Evolutionary conservation across 2,329 filamentous ascomycete species (phyloP).

Genomic region (Arthrobotrys conoides): DNA sequence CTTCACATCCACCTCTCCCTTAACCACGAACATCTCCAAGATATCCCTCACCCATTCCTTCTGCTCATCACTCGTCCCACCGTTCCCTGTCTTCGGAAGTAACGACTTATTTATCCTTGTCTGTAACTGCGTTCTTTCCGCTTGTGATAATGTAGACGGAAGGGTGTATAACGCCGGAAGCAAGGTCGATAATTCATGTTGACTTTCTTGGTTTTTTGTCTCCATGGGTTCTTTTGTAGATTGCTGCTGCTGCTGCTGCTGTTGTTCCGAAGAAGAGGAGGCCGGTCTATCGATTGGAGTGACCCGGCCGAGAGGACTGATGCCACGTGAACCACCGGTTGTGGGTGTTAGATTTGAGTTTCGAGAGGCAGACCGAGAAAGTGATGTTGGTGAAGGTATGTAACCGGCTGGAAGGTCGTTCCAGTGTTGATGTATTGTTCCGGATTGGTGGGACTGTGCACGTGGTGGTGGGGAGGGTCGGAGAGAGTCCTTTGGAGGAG

Average conservation of each 20-base stretch:
- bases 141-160: conserved; percentile 48
- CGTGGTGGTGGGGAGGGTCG: conserved; percentile 18
- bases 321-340: background rate
- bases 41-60: conserved; percentile 60
- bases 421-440: conserved; percentile 64
- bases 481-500: background rate
- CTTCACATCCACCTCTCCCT: conserved; percentile 55
- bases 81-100: conserved; percentile 31
- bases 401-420: conserved; percentile 64
- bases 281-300: background rate
- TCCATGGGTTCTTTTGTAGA: background rate
- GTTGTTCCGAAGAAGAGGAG: too few species aligned
- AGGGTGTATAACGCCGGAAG: conserved; percentile 59
- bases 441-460: conserved; percentile 63
- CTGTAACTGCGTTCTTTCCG: conserved; percentile 59
- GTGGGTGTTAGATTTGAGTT: conserved; percentile 35
- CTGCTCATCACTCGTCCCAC: conserved; percentile 52
- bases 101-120: conserved; percentile 61
- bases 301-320: background rate
- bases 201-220: background rate
- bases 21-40: conserved; percentile 59
- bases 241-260: too few species aligned
- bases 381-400: conserved; percentile 59
- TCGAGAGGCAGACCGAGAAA: conserved; percentile 60
- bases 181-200: conserved; percentile 34